These are phyloP conservation scores for Lotus japonicus DNA, from an alignment of 306 rosid species.

Conservation along the genomic window DNA sequence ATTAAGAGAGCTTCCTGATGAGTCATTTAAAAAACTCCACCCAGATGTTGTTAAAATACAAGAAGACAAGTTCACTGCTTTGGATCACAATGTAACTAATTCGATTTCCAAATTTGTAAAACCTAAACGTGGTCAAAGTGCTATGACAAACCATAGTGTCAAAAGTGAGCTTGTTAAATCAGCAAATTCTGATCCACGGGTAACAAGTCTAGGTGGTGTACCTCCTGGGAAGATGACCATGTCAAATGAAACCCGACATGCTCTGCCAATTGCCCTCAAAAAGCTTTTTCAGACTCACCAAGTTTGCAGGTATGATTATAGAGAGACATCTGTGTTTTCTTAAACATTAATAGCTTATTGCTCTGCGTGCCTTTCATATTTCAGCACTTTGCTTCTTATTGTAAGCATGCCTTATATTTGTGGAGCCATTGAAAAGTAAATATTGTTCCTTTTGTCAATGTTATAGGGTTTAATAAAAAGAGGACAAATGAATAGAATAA, in stretches of 20 bases:
- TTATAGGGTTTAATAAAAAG: background rate
- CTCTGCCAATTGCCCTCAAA: slow-evolving; percentile 61
- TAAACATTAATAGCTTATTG: background rate
- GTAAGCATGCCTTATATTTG: background rate
- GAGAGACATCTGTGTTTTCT: background rate
- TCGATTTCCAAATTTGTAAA: slow-evolving; percentile 9
- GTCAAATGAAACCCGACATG: slow-evolving; percentile 75
- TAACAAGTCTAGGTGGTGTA: slow-evolving; percentile 26
- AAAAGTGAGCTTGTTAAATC: slow-evolving; percentile 27
- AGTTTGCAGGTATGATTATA: slow-evolving; percentile 73
- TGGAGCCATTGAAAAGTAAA: background rate
- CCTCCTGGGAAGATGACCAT: slow-evolving; percentile 45
- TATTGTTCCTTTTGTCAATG: background rate
- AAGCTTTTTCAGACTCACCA: slow-evolving; percentile 56
- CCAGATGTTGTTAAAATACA: slow-evolving; percentile 52
- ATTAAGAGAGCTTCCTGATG: slow-evolving; percentile 33
- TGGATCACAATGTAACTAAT: slow-evolving; percentile 24
- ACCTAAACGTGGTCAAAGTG: slow-evolving; percentile 26
- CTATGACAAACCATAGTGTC: slow-evolving; percentile 28
- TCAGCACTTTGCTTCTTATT: background rate
- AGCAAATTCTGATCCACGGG: slow-evolving; percentile 32
- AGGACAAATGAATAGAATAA: too few species aligned
- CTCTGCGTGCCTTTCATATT: background rate
- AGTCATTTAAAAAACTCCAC: slow-evolving; percentile 49
- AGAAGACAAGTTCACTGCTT: slow-evolving; percentile 28